These are phyloP conservation scores for Rosa lucieae DNA, from an alignment of 306 rosid genomes.

Conservation along the genomic window DNA sequence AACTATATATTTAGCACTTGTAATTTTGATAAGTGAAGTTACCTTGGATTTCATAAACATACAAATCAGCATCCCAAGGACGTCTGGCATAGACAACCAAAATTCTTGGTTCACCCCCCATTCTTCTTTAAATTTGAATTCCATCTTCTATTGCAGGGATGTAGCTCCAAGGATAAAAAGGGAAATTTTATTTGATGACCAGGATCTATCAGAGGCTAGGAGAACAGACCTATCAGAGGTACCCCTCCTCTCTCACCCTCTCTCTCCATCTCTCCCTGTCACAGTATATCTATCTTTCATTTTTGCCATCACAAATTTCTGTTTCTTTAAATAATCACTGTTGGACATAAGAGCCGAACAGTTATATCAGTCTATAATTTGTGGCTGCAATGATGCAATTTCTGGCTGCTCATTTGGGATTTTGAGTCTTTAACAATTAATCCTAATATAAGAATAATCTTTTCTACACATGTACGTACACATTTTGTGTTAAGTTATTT, in stretches of 20 bases:
- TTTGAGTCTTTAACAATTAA: too few relatives aligned
- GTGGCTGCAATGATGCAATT: neutral
- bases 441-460: too few relatives aligned
- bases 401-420: neutral
- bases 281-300: neutral
- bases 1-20: neutral
- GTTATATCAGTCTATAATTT: neutral
- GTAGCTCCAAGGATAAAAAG: conserved; percentile 80
- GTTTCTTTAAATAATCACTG: neutral
- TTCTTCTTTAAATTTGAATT: conserved; percentile 9
- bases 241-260: neutral
- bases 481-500: neutral
- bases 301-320: neutral
- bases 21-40: neutral
- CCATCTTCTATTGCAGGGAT: conserved; percentile 60
- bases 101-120: neutral
- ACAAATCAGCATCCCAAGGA: neutral
- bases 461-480: neutral
- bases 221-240: conserved; percentile 84
- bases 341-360: neutral
- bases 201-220: conserved; percentile 93
- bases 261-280: neutral
- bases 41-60: neutral
- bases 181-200: conserved; percentile 73
- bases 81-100: neutral